Percentiles rank a stretch among this genome's conserved stretches.
Evolutionary conservation across 1,139 yeast species (phyloP).

Genomic region (Geotrichum siamense): DNA sequence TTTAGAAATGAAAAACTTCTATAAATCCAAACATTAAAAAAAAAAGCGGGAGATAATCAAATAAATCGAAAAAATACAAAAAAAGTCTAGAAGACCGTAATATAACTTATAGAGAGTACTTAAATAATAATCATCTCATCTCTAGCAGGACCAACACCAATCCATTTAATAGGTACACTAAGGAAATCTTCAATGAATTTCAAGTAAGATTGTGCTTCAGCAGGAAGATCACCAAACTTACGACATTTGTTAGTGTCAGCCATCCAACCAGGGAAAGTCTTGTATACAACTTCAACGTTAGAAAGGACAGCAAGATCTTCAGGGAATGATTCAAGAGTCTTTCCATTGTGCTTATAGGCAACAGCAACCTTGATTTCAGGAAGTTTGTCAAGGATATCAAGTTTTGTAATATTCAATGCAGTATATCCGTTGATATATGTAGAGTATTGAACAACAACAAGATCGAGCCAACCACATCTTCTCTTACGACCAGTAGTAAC

Average conservation of each 20-base stretch:
- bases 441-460: slow-evolving; percentile 89
- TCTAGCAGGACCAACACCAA: slow-evolving; percentile 98
- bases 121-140: slow-evolving; percentile 36
- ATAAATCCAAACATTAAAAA: no score
- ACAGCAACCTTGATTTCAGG: slow-evolving; percentile 83
- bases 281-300: slow-evolving; percentile 85
- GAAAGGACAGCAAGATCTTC: slow-evolving; percentile 78
- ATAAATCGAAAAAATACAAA: no score
- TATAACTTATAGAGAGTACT: no score
- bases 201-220: slow-evolving; percentile 77
- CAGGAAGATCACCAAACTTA: slow-evolving; percentile 72
- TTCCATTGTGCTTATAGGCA: slow-evolving; percentile 71
- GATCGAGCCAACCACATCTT: slow-evolving; percentile 98
- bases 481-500: slow-evolving; percentile 99
- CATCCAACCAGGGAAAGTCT: slow-evolving; percentile 92
- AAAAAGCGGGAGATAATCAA: no score
- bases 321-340: slow-evolving; percentile 74
- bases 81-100: no score
- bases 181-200: slow-evolving; percentile 77
- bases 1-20: no score
- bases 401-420: slow-evolving; percentile 84
- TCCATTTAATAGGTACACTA: slow-evolving; percentile 86
- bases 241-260: slow-evolving; percentile 67
- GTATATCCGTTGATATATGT: slow-evolving; percentile 92
- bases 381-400: slow-evolving; percentile 88